A percentile compares a stretch with the other conserved stretches of the same genome.
phyloP scores from a whole-genome alignment of 768 basidiomycete genomes.

The Lactarius vividus region DNA sequence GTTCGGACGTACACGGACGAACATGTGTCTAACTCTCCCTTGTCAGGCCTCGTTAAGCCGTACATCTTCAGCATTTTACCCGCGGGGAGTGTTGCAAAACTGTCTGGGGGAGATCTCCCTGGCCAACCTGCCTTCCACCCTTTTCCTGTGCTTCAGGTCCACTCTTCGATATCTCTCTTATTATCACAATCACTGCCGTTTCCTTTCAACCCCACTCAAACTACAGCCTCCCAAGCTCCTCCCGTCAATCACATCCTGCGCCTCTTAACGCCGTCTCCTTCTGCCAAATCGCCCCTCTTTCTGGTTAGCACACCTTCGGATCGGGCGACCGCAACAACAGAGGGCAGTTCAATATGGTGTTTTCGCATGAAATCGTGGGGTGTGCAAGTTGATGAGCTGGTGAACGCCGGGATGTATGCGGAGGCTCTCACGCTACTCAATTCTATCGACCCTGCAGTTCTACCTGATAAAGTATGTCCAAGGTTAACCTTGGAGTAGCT shows the following conservation, averaged over 20 bases:
- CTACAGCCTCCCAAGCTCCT: constrained; percentile 30
- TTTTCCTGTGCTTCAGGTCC: constrained; percentile 64
- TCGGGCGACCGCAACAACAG: constrained; percentile 54
- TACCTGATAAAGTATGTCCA: constrained; percentile 60
- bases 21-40: constrained; percentile 13
- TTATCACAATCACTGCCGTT: constrained; percentile 61
- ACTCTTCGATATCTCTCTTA: constrained; percentile 64
- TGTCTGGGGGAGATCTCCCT: constrained; percentile 29
- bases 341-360: constrained; percentile 80
- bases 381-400: constrained; percentile 82
- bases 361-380: constrained; percentile 71
- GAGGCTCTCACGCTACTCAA: constrained; percentile 83
- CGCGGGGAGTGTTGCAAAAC: constrained; percentile 52
- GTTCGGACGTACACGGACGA: background rate
- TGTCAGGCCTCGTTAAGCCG: constrained; percentile 66
- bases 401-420: constrained; percentile 60
- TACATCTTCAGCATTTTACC: constrained; percentile 78
- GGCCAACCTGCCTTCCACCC: constrained; percentile 43
- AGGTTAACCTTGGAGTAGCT: background rate
- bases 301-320: constrained; percentile 75
- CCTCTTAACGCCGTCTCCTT: constrained; percentile 57
- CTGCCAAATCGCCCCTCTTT: constrained; percentile 54
- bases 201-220: constrained; percentile 47
- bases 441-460: constrained; percentile 53
- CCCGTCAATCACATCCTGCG: constrained; percentile 52